Conservation (phyloP, 1,139 yeast species). For the Entelexis paramagnoliae region DNA sequence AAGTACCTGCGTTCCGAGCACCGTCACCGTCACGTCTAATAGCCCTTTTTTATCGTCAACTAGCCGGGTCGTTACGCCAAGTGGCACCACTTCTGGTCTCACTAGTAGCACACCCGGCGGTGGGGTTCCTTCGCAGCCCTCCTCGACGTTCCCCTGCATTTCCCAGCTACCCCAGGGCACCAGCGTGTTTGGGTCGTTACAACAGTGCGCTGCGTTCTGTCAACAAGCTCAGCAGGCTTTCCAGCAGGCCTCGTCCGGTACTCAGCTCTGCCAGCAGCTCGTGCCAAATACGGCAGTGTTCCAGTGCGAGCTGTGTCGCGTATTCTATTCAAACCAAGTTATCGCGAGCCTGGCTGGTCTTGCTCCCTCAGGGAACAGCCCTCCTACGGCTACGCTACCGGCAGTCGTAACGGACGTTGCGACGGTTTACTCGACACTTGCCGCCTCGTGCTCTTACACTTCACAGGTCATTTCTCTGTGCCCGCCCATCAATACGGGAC, state of each 20-base stretch:
- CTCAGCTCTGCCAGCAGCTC: slow-evolving; percentile 6
- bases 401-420: slow-evolving; percentile 12
- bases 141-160: slow-evolving; percentile 15
- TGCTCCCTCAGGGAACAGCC: slow-evolving; percentile 10
- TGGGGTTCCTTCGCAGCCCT: slow-evolving; percentile 14
- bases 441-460: slow-evolving; percentile 10
- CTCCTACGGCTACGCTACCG: slow-evolving; percentile 10
- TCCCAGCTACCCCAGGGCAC: slow-evolving; percentile 18
- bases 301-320: slow-evolving; percentile 18
- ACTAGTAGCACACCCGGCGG: slow-evolving; percentile 31
- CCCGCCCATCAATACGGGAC: background rate
- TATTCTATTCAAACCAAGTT: slow-evolving; percentile 10
- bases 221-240: slow-evolving; percentile 12
- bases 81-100: slow-evolving; percentile 32
- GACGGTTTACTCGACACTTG: slow-evolving; percentile 8
- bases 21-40: slow-evolving; percentile 22
- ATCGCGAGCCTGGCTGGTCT: slow-evolving; percentile 9
- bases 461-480: slow-evolving; percentile 14
- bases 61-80: slow-evolving; percentile 31
- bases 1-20: slow-evolving; percentile 10
- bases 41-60: slow-evolving; percentile 32
- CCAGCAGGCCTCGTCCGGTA: background rate
- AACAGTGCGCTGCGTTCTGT: slow-evolving; percentile 14
- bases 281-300: slow-evolving; percentile 9
- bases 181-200: slow-evolving; percentile 7